phyloP scores from a whole-genome alignment of 1,139 yeast species.

The Pichia sp. region DNA sequence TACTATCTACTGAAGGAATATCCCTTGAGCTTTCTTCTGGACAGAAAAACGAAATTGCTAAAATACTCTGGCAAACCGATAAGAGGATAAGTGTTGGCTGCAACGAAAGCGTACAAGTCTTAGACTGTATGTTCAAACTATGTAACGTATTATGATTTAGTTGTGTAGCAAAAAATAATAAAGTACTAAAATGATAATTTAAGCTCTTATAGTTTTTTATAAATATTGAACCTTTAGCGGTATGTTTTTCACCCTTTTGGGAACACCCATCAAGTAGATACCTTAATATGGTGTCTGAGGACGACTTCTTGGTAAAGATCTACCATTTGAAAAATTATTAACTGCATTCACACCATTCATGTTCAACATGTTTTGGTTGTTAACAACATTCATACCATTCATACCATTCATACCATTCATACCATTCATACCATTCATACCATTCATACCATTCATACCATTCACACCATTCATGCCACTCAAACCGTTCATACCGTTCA shows the following conservation, averaged over 20 bases:
- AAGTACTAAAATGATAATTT: too few relatives aligned
- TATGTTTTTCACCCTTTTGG: too few relatives aligned
- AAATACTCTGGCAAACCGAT: constrained; percentile 70
- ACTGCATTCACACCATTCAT: not conserved
- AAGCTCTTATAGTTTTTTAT: not conserved
- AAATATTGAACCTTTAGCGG: not conserved
- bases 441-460: too few relatives aligned
- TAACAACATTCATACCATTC: constrained; percentile 1
- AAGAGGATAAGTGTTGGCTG: constrained; percentile 76
- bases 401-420: too few relatives aligned
- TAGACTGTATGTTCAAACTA: constrained; percentile 63
- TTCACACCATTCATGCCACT: too few relatives aligned
- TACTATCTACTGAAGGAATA: constrained; percentile 39
- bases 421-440: too few relatives aligned
- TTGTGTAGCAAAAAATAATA: not conserved
- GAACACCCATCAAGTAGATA: not conserved
- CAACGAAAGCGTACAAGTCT: constrained; percentile 81
- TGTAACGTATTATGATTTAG: constrained; percentile 38
- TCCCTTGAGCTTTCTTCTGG: constrained; percentile 37
- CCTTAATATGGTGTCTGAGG: constrained; percentile 5
- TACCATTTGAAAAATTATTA: not conserved
- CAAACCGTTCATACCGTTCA: not conserved
- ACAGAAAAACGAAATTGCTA: constrained; percentile 63
- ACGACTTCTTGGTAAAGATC: not conserved
- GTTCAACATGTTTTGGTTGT: not conserved